Percentiles rank a stretch among this genome's conserved stretches.
Evolutionary conservation across 768 basidiomycete species (phyloP).

Genomic region (Hydnomerulius pinastri): DNA sequence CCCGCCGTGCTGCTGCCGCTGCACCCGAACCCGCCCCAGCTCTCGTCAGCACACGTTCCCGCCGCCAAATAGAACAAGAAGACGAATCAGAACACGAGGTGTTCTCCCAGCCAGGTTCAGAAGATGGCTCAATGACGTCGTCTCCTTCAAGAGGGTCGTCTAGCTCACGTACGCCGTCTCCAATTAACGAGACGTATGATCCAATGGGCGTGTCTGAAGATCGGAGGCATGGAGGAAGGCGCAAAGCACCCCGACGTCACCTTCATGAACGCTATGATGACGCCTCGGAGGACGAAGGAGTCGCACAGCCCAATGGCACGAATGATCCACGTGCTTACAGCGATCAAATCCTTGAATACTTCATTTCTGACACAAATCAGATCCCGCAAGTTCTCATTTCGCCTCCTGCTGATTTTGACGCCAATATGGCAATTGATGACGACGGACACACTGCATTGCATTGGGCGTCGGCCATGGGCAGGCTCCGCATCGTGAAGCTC

Average conservation of each 20-base stretch:
- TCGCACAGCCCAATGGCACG: slow-evolving; percentile 42
- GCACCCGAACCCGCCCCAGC: slow-evolving; percentile 17
- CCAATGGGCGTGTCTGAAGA: slow-evolving; percentile 26
- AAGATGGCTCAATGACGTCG: slow-evolving; percentile 89
- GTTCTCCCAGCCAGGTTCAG: slow-evolving; percentile 72
- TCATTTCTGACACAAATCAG: slow-evolving; percentile 94
- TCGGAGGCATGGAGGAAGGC: slow-evolving; percentile 39
- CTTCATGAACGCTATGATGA: slow-evolving; percentile 48
- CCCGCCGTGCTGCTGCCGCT: slow-evolving; percentile 24
- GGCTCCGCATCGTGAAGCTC: slow-evolving; percentile 92
- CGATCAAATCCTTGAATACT: slow-evolving; percentile 97
- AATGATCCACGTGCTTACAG: slow-evolving; percentile 75
- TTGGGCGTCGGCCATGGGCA: slow-evolving; percentile 99
- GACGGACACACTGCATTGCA: slow-evolving; percentile 97
- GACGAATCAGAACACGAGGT: slow-evolving; percentile 66
- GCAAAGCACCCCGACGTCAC: slow-evolving; percentile 51
- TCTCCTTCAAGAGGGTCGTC: slow-evolving; percentile 84
- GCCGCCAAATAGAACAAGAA: slow-evolving; percentile 49
- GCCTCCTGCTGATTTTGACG: slow-evolving; percentile 90
- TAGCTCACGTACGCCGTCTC: slow-evolving; percentile 92
- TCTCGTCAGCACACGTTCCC: slow-evolving; percentile 56
- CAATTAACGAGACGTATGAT: slow-evolving; percentile 55
- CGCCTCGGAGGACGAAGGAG: slow-evolving; percentile 44
- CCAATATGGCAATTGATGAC: slow-evolving; percentile 96
- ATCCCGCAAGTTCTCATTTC: slow-evolving; percentile 84